phyloP scores from a whole-genome alignment of 257 asterid species.

The Capsicum rhomboideum region DNA sequence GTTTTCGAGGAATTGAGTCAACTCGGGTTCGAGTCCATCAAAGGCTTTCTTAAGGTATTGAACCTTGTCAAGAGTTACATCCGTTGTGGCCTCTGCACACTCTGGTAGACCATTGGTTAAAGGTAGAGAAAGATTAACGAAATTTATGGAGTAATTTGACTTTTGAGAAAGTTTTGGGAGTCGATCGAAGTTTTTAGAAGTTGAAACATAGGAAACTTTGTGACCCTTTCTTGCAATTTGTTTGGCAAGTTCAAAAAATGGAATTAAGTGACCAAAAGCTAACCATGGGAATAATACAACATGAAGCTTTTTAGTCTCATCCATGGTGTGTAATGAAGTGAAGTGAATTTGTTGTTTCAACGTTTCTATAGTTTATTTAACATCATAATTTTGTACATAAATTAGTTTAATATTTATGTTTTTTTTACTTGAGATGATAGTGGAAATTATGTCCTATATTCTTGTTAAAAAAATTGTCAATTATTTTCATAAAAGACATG shows the following conservation, averaged over 20 bases:
- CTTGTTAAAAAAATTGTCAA: not conserved
- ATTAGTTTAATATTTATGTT: not conserved
- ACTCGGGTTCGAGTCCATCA: slow-evolving; percentile 15
- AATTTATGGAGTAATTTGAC: slow-evolving; percentile 9
- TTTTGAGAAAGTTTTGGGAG: slow-evolving; percentile 41
- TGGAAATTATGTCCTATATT: not conserved
- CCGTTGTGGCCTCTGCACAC: slow-evolving; percentile 22
- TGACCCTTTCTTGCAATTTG: slow-evolving; percentile 41
- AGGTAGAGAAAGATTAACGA: slow-evolving; percentile 35
- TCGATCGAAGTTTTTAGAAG: slow-evolving; percentile 47
- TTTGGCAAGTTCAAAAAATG: slow-evolving; percentile 39
- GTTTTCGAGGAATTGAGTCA: slow-evolving; percentile 9
- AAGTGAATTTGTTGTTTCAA: not conserved
- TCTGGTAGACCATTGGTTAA: slow-evolving; percentile 4
- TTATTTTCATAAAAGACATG: not conserved
- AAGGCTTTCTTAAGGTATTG: slow-evolving; percentile 25
- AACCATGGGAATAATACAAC: slow-evolving; percentile 56
- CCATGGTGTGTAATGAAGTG: slow-evolving; percentile 8
- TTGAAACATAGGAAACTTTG: slow-evolving; percentile 35
- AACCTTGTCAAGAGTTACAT: slow-evolving; percentile 14
- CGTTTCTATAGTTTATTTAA: not conserved
- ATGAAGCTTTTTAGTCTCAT: slow-evolving; percentile 16
- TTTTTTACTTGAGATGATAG: not conserved
- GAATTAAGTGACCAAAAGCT: slow-evolving; percentile 56
- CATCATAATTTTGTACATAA: not conserved